Base-by-base conservation (phyloP, 805 yeast species). In the Kodamaea lidongshanica region DNA sequence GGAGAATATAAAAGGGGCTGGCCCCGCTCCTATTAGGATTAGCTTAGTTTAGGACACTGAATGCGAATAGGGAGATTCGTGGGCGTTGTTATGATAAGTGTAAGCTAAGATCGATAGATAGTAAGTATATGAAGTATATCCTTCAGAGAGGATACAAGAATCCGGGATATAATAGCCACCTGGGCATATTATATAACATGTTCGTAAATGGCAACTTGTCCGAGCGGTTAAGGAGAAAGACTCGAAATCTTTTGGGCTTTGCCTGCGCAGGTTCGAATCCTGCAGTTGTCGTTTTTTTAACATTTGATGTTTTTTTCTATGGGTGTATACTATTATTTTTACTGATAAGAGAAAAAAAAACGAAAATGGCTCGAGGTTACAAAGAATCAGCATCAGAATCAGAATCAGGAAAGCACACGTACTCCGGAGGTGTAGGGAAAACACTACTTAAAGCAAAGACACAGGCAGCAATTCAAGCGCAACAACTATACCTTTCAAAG, bases 391-490 rank as follows among this genome's bases (percentile, higher is more conserved):
- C 59, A 2, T 59, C 67, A 1, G 67, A 61, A 34, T 40, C 63
- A 2, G 65, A 52, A 34, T 36, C 50, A 4, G 41, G 38, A 24
- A 35, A 38, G 21, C 25, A 28, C 18, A 22, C 26, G 7, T 19
- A 19, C 15, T 19, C 22, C 6, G 33, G 30, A 8, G 15, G 33
- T 10, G 21, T 52, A 19, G 34, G 34, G 4, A 57, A 78, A 34
- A 63, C 74, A 1, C 65, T 73, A n/a, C 64, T 75, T 16, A 75
- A 77, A 42, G 74, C 78, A 9, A 65, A 80, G 37, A 67, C 72
- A 34, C 74, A 77, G 17, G 71, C 74, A 3, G 70, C 76, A 2
- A 77, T 74, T 23, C 85, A 79, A 25, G 80, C 79, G 12, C 86
- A 80, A 42, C 82, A 77, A 35, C 81, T 78, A 39, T 71, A 69